A percentile compares a stretch with the other conserved stretches of the same genome.
Conservation (phyloP, 2,329 filamentous ascomycete genomes). For the Colletotrichum lini region DNA sequence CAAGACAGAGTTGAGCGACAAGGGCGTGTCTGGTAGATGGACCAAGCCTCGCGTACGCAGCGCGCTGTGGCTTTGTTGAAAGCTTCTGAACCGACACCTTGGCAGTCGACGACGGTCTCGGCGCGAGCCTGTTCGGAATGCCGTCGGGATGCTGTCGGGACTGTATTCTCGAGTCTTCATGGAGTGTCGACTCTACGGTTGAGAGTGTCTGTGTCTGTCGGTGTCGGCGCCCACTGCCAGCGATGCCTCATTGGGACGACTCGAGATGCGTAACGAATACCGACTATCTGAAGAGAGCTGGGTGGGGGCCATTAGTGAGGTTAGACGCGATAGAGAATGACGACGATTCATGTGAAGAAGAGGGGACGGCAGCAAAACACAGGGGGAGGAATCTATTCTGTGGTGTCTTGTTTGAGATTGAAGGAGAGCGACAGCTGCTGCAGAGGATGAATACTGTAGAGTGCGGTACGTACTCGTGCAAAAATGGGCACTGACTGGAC, state of each 20-base stretch:
- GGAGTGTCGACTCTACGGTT: too few relatives aligned
- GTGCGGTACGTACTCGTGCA: conserved; percentile 16
- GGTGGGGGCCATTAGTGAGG: neutral
- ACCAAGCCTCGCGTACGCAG: conserved; percentile 30
- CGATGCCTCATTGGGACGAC: conserved; percentile 21
- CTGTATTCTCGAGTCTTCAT: neutral
- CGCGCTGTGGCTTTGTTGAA: conserved; percentile 23
- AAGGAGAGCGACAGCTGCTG: neutral
- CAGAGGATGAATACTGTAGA: conserved; percentile 9
- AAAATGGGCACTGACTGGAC: conserved; percentile 9
- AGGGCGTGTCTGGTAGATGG: neutral
- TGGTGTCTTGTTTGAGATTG: neutral
- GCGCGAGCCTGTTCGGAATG: conserved; percentile 21
- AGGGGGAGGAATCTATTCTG: neutral
- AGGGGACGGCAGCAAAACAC: neutral
- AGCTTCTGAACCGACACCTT: conserved; percentile 22
- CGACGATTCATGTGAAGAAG: conserved; percentile 32
- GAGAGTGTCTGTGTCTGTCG: neutral
- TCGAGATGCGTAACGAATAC: neutral
- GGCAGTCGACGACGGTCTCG: conserved; percentile 24
- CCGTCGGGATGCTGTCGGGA: neutral
- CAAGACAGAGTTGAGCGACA: conserved; percentile 4
- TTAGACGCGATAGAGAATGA: conserved; percentile 8
- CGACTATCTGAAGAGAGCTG: neutral
- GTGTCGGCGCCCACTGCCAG: conserved; percentile 1